Evolutionary conservation across 2,329 filamentous ascomycete species (phyloP).

Genomic region (Penicillium decumbens): DNA sequence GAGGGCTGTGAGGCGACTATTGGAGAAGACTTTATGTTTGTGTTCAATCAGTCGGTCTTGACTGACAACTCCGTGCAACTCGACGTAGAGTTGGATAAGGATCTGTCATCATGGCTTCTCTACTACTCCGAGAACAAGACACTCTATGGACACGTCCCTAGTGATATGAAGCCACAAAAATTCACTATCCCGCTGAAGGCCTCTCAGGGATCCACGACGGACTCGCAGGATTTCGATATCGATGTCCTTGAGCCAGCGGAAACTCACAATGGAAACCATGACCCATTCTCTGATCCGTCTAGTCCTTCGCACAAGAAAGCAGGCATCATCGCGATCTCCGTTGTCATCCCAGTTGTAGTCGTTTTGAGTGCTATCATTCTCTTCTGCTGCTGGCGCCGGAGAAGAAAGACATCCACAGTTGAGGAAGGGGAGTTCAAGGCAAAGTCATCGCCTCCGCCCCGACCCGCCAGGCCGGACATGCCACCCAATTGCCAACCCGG

Average conservation of each 20-base stretch:
- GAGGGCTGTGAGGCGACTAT: constrained; percentile 46
- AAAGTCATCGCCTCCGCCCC: constrained; percentile 22
- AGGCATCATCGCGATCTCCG: constrained; percentile 36
- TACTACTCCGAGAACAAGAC: constrained; percentile 45
- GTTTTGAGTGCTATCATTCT: constrained; percentile 28
- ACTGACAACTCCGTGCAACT: constrained; percentile 40
- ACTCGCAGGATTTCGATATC: constrained; percentile 46
- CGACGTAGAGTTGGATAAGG: constrained; percentile 41
- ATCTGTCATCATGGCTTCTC: constrained; percentile 46
- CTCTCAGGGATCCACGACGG: constrained; percentile 34
- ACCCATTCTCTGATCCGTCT: constrained; percentile 19
- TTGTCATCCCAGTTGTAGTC: constrained; percentile 34
- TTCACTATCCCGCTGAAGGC: constrained; percentile 45
- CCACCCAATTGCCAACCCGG: constrained; percentile 24
- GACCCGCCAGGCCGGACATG: constrained; percentile 20
- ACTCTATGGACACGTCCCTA: constrained; percentile 49
- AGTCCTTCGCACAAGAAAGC: constrained; percentile 29
- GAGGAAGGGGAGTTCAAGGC: constrained; percentile 23
- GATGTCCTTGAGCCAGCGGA: constrained; percentile 25
- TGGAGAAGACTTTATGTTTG: constrained; percentile 48
- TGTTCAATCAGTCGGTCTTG: constrained; percentile 45
- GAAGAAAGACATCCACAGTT: constrained; percentile 23
- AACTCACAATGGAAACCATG: constrained; percentile 6
- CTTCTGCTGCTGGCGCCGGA: constrained; percentile 35
- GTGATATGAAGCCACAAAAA: constrained; percentile 34